Base-by-base conservation (phyloP, 345 rosid genomes). In the Angophora floribunda region DNA sequence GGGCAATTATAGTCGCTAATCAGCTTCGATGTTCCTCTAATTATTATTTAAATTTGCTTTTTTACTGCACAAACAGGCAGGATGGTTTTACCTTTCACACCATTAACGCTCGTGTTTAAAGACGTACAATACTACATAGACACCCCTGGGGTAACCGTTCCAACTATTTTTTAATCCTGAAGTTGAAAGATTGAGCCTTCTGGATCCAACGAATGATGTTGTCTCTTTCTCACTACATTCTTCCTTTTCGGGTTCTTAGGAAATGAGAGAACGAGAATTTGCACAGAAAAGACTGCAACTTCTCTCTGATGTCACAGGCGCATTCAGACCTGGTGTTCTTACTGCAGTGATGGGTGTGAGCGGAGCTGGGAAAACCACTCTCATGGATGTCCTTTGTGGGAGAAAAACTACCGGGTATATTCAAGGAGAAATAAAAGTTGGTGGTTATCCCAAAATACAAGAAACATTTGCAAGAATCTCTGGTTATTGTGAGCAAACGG, bases 361-460 rank as follows among this genome's bases (percentile, higher is more conserved):
- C 67, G 99, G 99, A 87, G 99, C 99, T 24, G 99, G 99, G 16
- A 97, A 97, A 88, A 95, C 99, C 17, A 97, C 99, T 59, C 93
- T 97, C 41, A 92, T 97, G 53, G 99, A 97, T 89, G 98, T 95
- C 90, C 96, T 97, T 3, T 93, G 95, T 1, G 99, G 99, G 89
- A 94, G 99, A 91, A 97, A 97, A 93, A 96, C 98, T 44, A 92
- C 90, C 6, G 99, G 99, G 52, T 91, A 89, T 89, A 93, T 93
- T 3, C 97, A 93, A 91, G 98, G 99, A 65, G 97, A 96, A 50
- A 94, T 96, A 50, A 95, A 87, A 91, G 90, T 96, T 79, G 92
- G 93, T 3, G 98, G 97, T 26, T 93, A 88, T 89, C 97, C 91
- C 17, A 96, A 96, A 88, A 93, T 92, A 63, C 99, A 97, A 80